Base-by-base conservation (phyloP, 768 basidiomycete genomes). In the Xerocomus spinulosus region DNA sequence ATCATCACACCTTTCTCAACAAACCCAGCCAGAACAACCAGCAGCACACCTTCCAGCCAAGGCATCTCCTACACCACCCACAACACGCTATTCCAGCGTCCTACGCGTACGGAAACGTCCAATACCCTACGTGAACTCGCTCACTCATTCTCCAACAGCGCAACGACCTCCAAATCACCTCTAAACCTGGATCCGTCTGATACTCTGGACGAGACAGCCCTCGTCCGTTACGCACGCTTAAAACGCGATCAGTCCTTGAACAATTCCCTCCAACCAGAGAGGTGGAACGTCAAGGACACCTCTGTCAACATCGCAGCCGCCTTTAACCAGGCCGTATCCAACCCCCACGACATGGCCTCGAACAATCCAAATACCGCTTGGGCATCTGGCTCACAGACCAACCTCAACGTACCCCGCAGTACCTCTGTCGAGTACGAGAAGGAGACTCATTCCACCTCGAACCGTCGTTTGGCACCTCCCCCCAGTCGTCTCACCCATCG, bases 271-370 rank as follows among this genome's bases (percentile, higher is more conserved):
- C 73, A 82, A 43, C 87, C 88, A 34, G 76, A 81, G 58, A 81
- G 74, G 74, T 87, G 84, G 84, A 62, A 64, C 49, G 79, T 88
- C 50, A 85, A 85, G 59, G 87, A 89, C 67, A 92, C 91, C 37
- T 84, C 88, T 17, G 91, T 92, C 42, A 87, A 89, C 67, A 84
- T 91, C 59, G 91, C 89, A 9, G 78, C 79, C 58, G 91, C 90
- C 25, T 87, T 93, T 60, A 71, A 74, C 55, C 81, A 84, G 64
- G 91, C 90, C 17, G 85, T 78, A 18, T 71, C 62, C 42, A 59
- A 60, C 4, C 69, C 62, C 29, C 48, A 55, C 55, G 70, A 73
- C 49, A 78, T 78, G 72, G 57, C 54, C 34, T 61, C 70, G 26
- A 68, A 62, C 56, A 80, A 77, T 55, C 79, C 81, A 24, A 85